Evolutionary conservation across 345 rosid species (phyloP), one percentile per base, ranked within the genome.

Genomic region (Acer campestre): DNA sequence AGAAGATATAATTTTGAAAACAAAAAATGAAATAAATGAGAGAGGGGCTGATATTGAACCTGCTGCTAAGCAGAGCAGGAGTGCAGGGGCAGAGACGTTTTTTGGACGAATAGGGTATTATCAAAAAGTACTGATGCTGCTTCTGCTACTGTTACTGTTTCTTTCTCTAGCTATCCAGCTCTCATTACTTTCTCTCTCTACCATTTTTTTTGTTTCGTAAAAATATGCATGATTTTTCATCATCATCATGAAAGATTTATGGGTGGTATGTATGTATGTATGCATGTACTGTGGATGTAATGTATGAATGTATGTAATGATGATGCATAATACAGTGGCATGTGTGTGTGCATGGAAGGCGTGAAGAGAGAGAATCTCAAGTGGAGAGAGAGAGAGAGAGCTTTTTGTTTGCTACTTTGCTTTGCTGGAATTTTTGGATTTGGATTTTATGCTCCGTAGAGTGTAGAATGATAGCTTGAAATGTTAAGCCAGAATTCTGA

Each of bases 301-400:
- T 35, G 38, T 35, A 35, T 35, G 38, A 35, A 35, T 7, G 11
- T 42, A 42, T 42, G 2, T 42, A 42, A 42, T 42, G 46, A 17
- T 49, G 29, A 56, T 71, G 64, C 49, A 55, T 31, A 8, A 35
- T 7, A 46, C 16, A 12, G 59, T 2, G 1, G 27, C 31, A 61
- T 61, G 66, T 25, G 31, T 61, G 11, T 4, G 1, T 48, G 77
- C 68, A 46, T 64, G 51, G 8, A 14, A n/a, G 18, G 48, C 70
- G 70, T 64, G 70, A 31, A 49, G 70, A 74, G 59, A 61, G 76
- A 59, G 68, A 74, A 44, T 63, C 61, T 16, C 22, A 38, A 72
- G 53, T 31, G 65, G 75, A 22, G 55, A 25, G 27, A 25, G 55
- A 25, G 27, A 25, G 27, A 25, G 31, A 29, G 38, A 35, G 6